Base-by-base conservation (phyloP, 2,329 filamentous ascomycete genomes). In the Ascochyta koolunga region DNA sequence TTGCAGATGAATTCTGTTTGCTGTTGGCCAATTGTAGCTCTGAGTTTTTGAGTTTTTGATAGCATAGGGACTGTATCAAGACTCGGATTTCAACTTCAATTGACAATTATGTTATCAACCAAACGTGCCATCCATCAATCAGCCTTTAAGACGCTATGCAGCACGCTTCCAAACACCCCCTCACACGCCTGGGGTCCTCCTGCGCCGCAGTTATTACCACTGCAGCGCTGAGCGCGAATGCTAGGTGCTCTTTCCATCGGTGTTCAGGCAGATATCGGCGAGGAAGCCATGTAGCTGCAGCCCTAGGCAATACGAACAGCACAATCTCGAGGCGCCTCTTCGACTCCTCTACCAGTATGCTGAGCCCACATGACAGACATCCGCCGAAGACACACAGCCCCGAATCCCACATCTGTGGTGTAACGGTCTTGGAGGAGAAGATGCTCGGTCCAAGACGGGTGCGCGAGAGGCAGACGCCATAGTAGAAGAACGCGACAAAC, bases 401-500 rank as follows among this genome's bases (percentile, higher is more conserved):
- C 5, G 79, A 74, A 66, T 85, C 82, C 81, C 81, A 84, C 79
- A 82, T 82, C 69, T 80, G 74, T 5, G 82, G 81, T 25, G 79
- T 80, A 21, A 83, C 68, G 0, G 72, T 72, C 55, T 84, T 80
- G 16, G 70, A 78, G n/a, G 85, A 83, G 21, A 93, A 77, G 11
- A 93, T 19, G 29, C 71, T 83, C 0, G 91, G 91, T 0, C 91
- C 91, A 6, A 95, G 56, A 25, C 89, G 82, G 1, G 87, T 92
- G 38, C 91, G 84, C 5, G 86, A 81, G 0, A 96, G 83, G 69
- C 91, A 96, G 3, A 96, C 89, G 24, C 89, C 87, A 70, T 96
- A 96, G 77, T 93, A 96, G 72, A 93, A 95, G 10, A 92, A 77
- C 1, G 85, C 80, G 60, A 96, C 89, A 72, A 93, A 96, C 0